These are phyloP conservation scores for Corchorus capsularis DNA, from an alignment of 345 rosid species.

Conservation along the genomic window DNA sequence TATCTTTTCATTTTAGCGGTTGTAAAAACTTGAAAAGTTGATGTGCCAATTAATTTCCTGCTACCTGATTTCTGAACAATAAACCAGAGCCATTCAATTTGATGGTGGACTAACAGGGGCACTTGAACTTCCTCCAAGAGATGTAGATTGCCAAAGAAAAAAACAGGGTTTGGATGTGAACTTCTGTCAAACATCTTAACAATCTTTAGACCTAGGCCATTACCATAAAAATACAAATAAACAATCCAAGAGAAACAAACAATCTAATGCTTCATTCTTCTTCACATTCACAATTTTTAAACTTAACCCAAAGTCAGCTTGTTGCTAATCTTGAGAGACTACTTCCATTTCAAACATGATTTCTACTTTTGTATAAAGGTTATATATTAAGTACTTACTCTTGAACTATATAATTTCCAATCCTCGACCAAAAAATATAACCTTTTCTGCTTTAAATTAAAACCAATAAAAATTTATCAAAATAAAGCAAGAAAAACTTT, in stretches of 20 bases:
- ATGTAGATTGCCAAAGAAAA: background rate
- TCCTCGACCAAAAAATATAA: background rate
- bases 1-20: constrained; percentile 11
- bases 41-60: background rate
- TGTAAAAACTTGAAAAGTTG: background rate
- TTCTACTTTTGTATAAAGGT: background rate
- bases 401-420: background rate
- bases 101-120: background rate
- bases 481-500: background rate
- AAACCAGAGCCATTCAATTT: background rate
- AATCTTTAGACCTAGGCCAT: background rate
- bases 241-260: background rate
- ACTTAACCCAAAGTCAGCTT: constrained; percentile 5
- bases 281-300: constrained; percentile 5
- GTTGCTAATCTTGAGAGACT: background rate
- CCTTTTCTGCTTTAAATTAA: background rate
- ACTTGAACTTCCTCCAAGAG: background rate
- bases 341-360: constrained; percentile 10
- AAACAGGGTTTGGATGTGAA: constrained; percentile 9
- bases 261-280: constrained; percentile 2
- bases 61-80: background rate
- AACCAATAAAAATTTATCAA: background rate
- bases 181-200: constrained; percentile 13
- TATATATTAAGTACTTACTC: background rate
- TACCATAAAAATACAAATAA: background rate